Percentiles rank a stretch among this genome's conserved stretches.
These are phyloP conservation scores for Pestalotiopsis sp. DNA, from an alignment of 2,329 filamentous ascomycete genomes.

Conservation along the genomic window DNA sequence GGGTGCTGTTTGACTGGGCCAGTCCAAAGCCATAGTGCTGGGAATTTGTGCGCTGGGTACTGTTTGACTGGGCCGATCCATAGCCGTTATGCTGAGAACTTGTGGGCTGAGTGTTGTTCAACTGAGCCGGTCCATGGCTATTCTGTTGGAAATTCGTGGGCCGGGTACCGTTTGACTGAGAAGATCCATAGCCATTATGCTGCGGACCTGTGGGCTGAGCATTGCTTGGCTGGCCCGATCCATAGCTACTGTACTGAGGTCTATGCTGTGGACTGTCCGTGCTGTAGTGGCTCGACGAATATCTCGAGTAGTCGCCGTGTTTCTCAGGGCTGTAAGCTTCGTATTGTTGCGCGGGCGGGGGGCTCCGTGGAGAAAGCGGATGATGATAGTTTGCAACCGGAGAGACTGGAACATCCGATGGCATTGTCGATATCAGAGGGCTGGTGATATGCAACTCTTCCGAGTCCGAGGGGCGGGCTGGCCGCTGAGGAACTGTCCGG, in stretches of 20 bases:
- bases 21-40: too few species aligned
- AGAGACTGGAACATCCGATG: background rate
- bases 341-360: background rate
- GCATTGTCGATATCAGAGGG: background rate
- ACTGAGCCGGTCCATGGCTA: background rate
- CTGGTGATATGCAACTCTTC: background rate
- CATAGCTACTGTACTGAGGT: background rate
- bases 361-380: background rate
- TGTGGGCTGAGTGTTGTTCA: background rate
- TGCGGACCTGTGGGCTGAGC: background rate
- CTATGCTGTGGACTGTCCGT: background rate
- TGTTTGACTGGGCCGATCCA: too few species aligned
- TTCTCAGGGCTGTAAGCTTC: conserved; percentile 6
- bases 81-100: too few species aligned
- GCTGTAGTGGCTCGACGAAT: background rate
- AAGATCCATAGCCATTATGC: background rate
- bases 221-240: background rate
- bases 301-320: conserved; percentile 3
- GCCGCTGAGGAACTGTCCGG: background rate
- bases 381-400: background rate
- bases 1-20: too few species aligned
- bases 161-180: background rate
- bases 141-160: background rate
- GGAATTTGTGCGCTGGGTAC: too few species aligned
- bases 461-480: background rate